phyloP scores from a whole-genome alignment of 805 yeast genomes.

The Metschnikowia borealis region DNA sequence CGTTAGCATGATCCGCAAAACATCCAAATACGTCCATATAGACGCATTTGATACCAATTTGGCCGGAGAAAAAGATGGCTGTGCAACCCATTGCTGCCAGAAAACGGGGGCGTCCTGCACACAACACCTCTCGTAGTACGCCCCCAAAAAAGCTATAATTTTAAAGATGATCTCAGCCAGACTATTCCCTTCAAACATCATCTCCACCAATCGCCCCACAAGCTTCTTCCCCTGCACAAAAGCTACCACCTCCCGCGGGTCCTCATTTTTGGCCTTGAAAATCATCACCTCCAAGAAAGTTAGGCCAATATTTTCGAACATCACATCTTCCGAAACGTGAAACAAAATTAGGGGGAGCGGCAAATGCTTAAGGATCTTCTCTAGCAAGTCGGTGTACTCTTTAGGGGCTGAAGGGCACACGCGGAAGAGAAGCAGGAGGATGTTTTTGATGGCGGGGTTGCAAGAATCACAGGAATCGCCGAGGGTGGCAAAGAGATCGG shows the following conservation, averaged over 20 bases:
- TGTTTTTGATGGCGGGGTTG: slow-evolving; percentile 9
- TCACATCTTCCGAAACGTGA: slow-evolving; percentile 7
- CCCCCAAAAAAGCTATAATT: not conserved
- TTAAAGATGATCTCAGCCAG: not conserved
- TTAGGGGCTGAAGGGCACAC: slow-evolving; percentile 1
- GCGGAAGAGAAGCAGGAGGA: slow-evolving; percentile 10
- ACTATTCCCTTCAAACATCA: not conserved
- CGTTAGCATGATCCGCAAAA: not conserved
- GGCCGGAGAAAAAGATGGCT: not conserved
- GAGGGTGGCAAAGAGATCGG: slow-evolving; percentile 1
- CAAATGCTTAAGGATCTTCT: slow-evolving; percentile 6
- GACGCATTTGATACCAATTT: not conserved
- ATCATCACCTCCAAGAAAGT: not conserved
- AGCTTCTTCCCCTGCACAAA: not conserved
- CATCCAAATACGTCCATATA: not conserved
- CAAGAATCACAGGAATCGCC: slow-evolving; percentile 5
- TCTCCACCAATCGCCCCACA: not conserved
- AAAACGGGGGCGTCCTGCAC: not conserved
- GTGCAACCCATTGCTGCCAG: not conserved
- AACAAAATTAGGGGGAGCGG: slow-evolving; percentile 6
- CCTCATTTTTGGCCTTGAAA: not conserved
- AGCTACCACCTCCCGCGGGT: not conserved
- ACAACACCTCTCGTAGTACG: not conserved
- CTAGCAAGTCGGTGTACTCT: slow-evolving; percentile 6
- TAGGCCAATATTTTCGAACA: not conserved